phyloP scores from a whole-genome alignment of 2,329 filamentous ascomycete species.

The Alternaria incomplexa region DNA sequence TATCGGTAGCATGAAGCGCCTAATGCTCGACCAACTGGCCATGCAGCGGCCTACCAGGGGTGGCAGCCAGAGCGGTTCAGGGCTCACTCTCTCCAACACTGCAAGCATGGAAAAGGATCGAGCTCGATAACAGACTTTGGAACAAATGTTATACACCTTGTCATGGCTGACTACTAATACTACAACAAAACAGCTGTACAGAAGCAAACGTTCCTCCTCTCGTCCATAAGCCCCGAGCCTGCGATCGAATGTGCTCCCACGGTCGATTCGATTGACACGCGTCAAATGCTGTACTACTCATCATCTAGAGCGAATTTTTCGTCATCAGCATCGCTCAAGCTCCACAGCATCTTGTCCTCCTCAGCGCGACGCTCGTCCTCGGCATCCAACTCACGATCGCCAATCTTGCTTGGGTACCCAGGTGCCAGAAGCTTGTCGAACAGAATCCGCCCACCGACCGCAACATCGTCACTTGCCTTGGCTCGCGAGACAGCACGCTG shows the following conservation, averaged over 20 bases:
- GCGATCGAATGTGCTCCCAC: background rate
- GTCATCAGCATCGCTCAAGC: background rate
- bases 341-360: background rate
- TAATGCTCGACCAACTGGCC: background rate
- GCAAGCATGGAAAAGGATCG: background rate
- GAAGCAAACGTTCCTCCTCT: background rate
- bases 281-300: background rate
- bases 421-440: background rate
- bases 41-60: background rate
- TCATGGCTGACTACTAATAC: background rate
- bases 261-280: background rate
- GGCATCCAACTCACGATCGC: background rate
- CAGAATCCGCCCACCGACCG: background rate
- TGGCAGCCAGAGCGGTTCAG: background rate
- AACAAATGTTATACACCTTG: background rate
- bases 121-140: background rate
- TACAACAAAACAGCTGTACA: background rate
- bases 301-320: background rate
- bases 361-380: background rate
- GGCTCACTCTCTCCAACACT: background rate
- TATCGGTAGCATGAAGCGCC: background rate
- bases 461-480: background rate
- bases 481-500: background rate
- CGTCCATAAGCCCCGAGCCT: background rate
- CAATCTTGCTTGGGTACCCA: background rate